Percentiles rank a stretch among this genome's conserved stretches.
Evolutionary conservation across 1,139 yeast genomes (phyloP).

Genomic region (Nakaseomyces sp.): DNA sequence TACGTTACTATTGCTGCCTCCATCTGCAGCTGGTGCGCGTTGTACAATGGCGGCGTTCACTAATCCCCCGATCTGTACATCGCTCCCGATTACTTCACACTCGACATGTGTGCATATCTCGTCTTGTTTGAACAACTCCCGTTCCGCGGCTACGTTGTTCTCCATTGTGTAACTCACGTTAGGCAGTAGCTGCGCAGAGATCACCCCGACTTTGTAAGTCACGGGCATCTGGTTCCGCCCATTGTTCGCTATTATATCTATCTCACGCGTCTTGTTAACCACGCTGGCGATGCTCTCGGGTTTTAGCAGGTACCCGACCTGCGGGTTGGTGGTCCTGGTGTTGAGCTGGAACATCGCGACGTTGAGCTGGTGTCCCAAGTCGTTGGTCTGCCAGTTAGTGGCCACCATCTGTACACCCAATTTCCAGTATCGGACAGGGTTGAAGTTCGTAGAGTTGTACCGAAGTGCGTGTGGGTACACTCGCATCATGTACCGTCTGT

Average conservation of each 20-base stretch:
- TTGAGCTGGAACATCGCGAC: slow-evolving; percentile 60
- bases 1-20: neutral
- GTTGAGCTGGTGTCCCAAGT: slow-evolving; percentile 81
- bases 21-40: neutral
- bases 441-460: slow-evolving; percentile 67
- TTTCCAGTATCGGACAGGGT: slow-evolving; percentile 72
- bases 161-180: slow-evolving; percentile 43
- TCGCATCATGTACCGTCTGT: slow-evolving; percentile 65
- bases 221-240: neutral
- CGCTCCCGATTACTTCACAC: slow-evolving; percentile 3
- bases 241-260: neutral
- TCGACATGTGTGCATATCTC: slow-evolving; percentile 1
- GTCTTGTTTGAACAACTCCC: slow-evolving; percentile 14
- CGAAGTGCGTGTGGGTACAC: slow-evolving; percentile 80
- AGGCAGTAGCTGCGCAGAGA: slow-evolving; percentile 84
- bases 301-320: slow-evolving; percentile 1
- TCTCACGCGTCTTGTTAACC: neutral
- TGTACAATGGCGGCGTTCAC: neutral
- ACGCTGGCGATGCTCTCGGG: neutral
- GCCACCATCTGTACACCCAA: slow-evolving; percentile 93
- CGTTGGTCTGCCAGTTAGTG: slow-evolving; percentile 93
- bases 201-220: slow-evolving; percentile 31
- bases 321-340: slow-evolving; percentile 34
- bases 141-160: slow-evolving; percentile 8
- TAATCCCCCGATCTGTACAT: neutral